A percentile compares a stretch with the other conserved stretches of the same genome.
Conservation (phyloP, 208 protist species). For the Trypanosoma cruzi region DNA sequence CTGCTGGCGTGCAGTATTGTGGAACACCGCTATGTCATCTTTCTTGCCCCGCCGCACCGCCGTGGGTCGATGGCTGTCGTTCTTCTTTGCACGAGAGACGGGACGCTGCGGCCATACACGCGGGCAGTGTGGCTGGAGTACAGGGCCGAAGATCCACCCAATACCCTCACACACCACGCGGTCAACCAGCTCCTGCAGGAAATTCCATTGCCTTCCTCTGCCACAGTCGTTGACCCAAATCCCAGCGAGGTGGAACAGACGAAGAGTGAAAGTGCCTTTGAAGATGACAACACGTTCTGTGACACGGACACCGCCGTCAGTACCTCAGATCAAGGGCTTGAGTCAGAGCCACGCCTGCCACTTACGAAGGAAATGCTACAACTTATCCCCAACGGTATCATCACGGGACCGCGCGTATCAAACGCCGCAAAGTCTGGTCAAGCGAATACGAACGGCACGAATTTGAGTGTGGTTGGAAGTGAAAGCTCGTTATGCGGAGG, state of each 20-base stretch:
- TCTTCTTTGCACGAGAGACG: conserved; percentile 34
- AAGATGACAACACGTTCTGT: conserved; percentile 34
- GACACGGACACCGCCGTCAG: conserved; percentile 35
- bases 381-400: conserved; percentile 26
- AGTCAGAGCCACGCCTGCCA: conserved; percentile 28
- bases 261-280: conserved; percentile 35
- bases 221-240: conserved; percentile 28
- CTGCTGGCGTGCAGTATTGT: conserved; percentile 36
- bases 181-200: conserved; percentile 38
- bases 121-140: conserved; percentile 36
- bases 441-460: conserved; percentile 3
- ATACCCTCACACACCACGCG: conserved; percentile 34
- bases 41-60: conserved; percentile 30
- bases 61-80: conserved; percentile 27
- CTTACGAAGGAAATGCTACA: conserved; percentile 38
- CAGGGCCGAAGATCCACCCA: conserved; percentile 27
- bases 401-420: conserved; percentile 9
- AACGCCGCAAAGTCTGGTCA: conserved; percentile 2
- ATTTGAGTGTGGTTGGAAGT: conserved; percentile 15
- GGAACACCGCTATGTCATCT: conserved; percentile 35
- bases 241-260: conserved; percentile 26
- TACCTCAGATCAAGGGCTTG: conserved; percentile 26
- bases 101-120: conserved; percentile 30
- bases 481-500: background rate
- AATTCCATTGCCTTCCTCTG: conserved; percentile 35